Evolutionary conservation across 768 basidiomycete species (phyloP), one percentile per base, ranked within the genome.

Genomic region (Porphyrellus cyaneotinctus): DNA sequence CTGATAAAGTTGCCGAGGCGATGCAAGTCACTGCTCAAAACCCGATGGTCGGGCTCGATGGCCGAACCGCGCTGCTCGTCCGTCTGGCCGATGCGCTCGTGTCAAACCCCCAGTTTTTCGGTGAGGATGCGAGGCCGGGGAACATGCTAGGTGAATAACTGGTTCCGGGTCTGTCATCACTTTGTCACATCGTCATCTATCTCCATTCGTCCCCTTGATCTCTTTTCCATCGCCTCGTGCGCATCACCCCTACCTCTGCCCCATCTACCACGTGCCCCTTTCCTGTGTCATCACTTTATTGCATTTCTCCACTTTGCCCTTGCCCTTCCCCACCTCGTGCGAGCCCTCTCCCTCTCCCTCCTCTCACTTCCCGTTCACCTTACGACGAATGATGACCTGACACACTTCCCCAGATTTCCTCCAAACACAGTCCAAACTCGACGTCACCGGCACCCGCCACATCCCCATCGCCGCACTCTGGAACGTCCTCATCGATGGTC

Each of bases 41-140:
- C 65, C 87, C 90, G 0, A 89, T 98, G 84, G 84, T 90, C 17
- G 95, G 94, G 7, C 77, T 97, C 18, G 85, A 92, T 55, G 95
- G 95, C 2, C 85, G 95, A 31, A 77, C 92, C 0, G 76, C 81
- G 0, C 79, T 98, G 5, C 78, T 98, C 17, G 74, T 78, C 59
- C 85, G 82, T 55, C 82, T 97, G 38, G 80, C 81, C 41, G 72
- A 74, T 31, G 94, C 94, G 0, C 79, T 98, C 52, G 74, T 76
- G 22, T 68, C 77, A 4, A 82, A 77, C 58, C 75, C 87, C 1
- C 64, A 80, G 36, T 85, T 85, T 70, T 97, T 95, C 61, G 91
- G 89, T 2, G 53, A 65, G 2, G 81, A 82, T 17, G 87, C 83
- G 1, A 73, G 94, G 57, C 91, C 92, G 0, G 93, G 93, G 3